Base-by-base conservation (phyloP, 2,329 filamentous ascomycete species). In the Aotearoamyces nothofagi region DNA sequence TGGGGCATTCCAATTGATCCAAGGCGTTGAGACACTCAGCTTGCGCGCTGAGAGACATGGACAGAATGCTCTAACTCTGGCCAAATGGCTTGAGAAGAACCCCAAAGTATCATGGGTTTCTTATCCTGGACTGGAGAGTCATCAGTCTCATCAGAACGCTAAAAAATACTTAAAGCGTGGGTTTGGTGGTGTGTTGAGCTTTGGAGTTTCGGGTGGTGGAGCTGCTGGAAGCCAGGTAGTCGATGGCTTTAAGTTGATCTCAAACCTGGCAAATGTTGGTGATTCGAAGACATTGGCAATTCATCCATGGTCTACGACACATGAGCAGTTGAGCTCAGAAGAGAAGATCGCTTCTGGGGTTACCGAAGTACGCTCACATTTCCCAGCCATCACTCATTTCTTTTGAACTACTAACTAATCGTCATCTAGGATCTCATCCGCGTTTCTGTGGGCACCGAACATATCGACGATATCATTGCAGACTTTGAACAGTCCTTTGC, bases 401-500 rank as follows among this genome's bases (percentile, higher is more conserved):
- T 15, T 9, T 6, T 17, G 29, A 5, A 16, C 11, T 17, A 22
- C 23, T 37, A 24, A 39, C 10, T 16, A 23, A 9, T 12, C 52
- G n/a, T n/a, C n/a, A n/a, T n/a, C n/a, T n/a, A 83, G 66, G 87
- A 92, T 48, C 72, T 86, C 22, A 93, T 96, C 54, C 80, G 87
- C 38, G 90, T 96, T 47, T 94, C 86, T 0, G 86, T 94, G 34
- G 87, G 87, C 29, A 92, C 79, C 1, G 87, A 96, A 60, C 84
- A 94, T 53, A 92, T 96, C 50, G 86, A 93, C 58, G 87, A 96
- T 49, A 94, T 96, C 46, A 90, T 93, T 48, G 78, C 75, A 43
- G 87, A 96, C 56, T 94, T 96, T 51, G 78, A 87, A 54, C 86
- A 93, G 61, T 80, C 81, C 0, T 92, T 94, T 56, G 66, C 71